Base-by-base conservation (phyloP, 2,329 filamentous ascomycete species). In the Trichoderma breve region DNA sequence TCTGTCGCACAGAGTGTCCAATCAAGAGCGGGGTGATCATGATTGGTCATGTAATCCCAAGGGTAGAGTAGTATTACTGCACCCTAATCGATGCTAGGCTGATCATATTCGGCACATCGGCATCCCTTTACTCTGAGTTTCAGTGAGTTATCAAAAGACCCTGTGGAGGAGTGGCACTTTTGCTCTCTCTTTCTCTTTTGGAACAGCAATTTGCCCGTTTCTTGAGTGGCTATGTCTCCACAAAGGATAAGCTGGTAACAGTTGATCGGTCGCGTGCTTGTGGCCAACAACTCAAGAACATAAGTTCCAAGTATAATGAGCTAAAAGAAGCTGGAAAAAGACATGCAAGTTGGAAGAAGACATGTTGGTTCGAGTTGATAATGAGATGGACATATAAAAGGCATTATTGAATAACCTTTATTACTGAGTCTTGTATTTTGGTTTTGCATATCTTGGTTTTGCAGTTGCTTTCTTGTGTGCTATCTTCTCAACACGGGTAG, bases 381-480 rank as follows among this genome's bases (percentile, higher is more conserved):
- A 2, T 43, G 7, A 43, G 39, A n/a, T 43, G 3, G 15, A 18
- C 7, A 39, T 43, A 43, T n/a, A n/a, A 43, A 43, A 7, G 7
- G 1, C 18, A 7, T 9, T 2, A 9, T 9, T 4, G 15, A 43
- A n/a, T n/a, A 3, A n/a, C 3, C 1, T 3, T n/a, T 0, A 43
- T 43, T 43, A 1, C 15, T 43, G 39, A 43, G 39, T n/a, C 39
- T n/a, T 43, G 7, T 15, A 43, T 8, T 43, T n/a, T n/a, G 1
- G 39, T n/a, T 43, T 18, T 43, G 0, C 39, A 9, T n/a, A n/a
- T 18, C 3, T 43, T 43, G 7, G 18, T n/a, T 43, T 18, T 43
- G 3, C 39, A n/a, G 39, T 43, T n/a, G 15, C 9, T 3, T 43
- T 18, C 39, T 43, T 43, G 6, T 43, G 39, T 43, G 15, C 15